Evolutionary conservation across 2,329 filamentous ascomycete species (phyloP), one percentile per base, ranked within the genome.

Genomic region (Acrocalymma vagum): DNA sequence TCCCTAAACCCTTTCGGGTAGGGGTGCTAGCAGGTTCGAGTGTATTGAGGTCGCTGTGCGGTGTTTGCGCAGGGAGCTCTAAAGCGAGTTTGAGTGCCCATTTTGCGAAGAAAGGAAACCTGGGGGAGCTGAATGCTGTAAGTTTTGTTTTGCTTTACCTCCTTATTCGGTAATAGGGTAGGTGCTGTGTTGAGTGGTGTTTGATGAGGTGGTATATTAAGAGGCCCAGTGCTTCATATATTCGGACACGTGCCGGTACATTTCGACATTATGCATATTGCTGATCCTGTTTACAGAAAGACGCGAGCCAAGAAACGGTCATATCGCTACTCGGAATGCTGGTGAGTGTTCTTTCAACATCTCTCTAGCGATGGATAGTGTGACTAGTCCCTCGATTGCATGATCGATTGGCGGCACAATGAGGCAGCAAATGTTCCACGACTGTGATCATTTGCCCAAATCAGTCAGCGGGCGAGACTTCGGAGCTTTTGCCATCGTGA

Each of bases 261-360:
- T 21, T 35, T 14, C 37, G 29, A 33, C 45, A 58, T 57, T 46
- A 52, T n/a, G 42, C 38, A 34, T 31, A 31, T 35, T 30, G 48
- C 55, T 62, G 40, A 59, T 48, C 26, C 39, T 11, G 21, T 29
- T 32, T 38, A 40, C 58, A 81, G 75, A 86, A 96, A 80, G 93
- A 97, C 66, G 91, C 91, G 9, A 95, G 89, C 53, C 94, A 97
- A 72, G 94, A 97, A 72, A 97, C 93, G 0, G 84, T 96, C 14
- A 89, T 99, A 41, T 93, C 90, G 2, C 77, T 97, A 17, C 48
- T 96, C 22, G 94, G 94, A 2, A 91, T 97, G 82, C 78, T 96
- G 35, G 79, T 81, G 69, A 64, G 75, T 62, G 22, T 32, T 48
- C 13, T 11, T 26, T 37, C 38, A 20, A 49, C 45, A 24, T 20